phyloP scores from a whole-genome alignment of 73 alveolate species.

The Durusdinium trenchii region DNA sequence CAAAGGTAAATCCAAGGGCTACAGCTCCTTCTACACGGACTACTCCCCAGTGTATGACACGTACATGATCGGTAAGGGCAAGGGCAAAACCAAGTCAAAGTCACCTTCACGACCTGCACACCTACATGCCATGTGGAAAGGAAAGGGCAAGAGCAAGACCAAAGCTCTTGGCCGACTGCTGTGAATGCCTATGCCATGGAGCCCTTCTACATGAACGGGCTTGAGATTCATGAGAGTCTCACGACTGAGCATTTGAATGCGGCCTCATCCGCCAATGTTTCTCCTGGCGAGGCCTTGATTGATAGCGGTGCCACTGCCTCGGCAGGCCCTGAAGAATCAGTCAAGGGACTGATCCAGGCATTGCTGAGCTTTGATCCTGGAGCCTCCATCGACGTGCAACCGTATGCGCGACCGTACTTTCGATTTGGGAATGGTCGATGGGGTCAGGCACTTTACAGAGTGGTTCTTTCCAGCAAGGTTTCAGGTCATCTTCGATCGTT shows the following conservation, averaged over 20 bases:
- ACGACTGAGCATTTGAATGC: background rate
- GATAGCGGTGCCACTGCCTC: too few species aligned
- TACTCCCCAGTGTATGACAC: too few species aligned
- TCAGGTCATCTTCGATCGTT: background rate
- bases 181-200: background rate
- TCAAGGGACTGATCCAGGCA: background rate
- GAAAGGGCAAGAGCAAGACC: background rate
- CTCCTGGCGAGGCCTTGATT: too few species aligned
- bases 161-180: background rate
- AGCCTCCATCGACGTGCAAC: background rate
- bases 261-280: background rate
- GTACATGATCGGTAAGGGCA: background rate
- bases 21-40: too few species aligned
- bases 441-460: too few species aligned
- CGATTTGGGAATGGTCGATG: too few species aligned
- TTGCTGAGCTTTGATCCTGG: background rate
- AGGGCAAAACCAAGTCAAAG: background rate
- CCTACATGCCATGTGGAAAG: background rate
- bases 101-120: background rate
- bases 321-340: background rate
- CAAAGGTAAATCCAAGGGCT: too few species aligned
- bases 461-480: too few species aligned
- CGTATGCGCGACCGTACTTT: background rate
- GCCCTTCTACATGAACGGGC: background rate
- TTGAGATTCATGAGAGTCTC: too few species aligned